Evolutionary conservation across 768 basidiomycete species (phyloP).

Genomic region (Fistulinella prunicolor): DNA sequence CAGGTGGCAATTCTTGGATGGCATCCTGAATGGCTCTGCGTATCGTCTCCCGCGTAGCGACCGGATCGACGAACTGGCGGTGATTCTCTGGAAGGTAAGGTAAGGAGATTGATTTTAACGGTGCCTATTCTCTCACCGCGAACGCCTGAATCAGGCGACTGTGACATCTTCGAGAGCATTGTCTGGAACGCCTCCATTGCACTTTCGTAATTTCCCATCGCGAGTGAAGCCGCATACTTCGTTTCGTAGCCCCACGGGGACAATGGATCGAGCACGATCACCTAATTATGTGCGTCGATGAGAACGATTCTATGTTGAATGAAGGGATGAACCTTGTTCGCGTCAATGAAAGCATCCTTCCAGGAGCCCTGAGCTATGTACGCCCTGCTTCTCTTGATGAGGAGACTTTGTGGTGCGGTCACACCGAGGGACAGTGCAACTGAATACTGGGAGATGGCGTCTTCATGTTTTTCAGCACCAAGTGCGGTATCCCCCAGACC

Average conservation of each 20-base stretch:
- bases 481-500: not conserved
- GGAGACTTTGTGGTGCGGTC: not conserved
- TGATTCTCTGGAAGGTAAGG: not conserved
- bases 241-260: constrained; percentile 2
- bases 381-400: not conserved
- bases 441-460: not conserved
- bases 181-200: not conserved
- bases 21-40: not conserved
- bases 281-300: not conserved
- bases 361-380: not conserved
- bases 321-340: not conserved
- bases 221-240: not conserved
- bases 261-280: not conserved
- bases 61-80: not conserved
- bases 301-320: too few species aligned
- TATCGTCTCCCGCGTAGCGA: not conserved
- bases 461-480: not conserved
- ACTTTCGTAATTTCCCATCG: not conserved
- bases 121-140: not conserved
- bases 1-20: constrained; percentile 2
- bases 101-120: not conserved
- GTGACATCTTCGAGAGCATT: not conserved
- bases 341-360: constrained; percentile 1
- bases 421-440: not conserved
- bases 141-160: not conserved